phyloP scores from a whole-genome alignment of 2,329 filamentous ascomycete species.

The Pezicula neosporulosa region DNA sequence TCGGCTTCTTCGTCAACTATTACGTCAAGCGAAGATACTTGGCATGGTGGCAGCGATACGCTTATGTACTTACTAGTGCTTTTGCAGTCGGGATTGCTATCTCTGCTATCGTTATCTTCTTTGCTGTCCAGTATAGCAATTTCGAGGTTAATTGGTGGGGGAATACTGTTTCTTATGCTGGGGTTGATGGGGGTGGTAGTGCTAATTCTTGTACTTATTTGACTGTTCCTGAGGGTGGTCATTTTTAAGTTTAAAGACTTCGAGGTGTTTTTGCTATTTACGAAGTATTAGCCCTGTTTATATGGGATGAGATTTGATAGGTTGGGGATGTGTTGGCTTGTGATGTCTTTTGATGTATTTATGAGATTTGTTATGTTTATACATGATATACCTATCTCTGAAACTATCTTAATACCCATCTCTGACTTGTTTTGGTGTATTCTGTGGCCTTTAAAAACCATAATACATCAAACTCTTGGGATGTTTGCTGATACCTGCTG shows the following conservation, averaged over 20 bases:
- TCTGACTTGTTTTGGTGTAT: too few species aligned
- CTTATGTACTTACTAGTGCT: conserved; percentile 20
- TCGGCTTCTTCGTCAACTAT: conserved; percentile 21
- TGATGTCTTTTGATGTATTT: too few species aligned
- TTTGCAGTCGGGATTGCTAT: conserved; percentile 16
- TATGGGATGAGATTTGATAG: too few species aligned
- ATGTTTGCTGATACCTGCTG: too few species aligned
- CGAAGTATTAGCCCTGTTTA: too few species aligned
- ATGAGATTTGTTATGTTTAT: too few species aligned
- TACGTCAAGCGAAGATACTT: conserved; percentile 22
- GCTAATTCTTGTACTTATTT: not conserved
- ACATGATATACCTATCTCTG: too few species aligned
- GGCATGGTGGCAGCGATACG: conserved; percentile 24
- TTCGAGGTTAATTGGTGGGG: conserved; percentile 3
- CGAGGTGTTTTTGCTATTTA: not conserved
- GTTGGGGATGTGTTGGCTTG: too few species aligned
- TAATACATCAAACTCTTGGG: too few species aligned
- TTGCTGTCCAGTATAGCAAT: conserved; percentile 31
- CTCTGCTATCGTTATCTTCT: conserved; percentile 35
- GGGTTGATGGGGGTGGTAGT: not conserved
- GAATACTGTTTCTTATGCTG: not conserved
- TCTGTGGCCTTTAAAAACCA: too few species aligned
- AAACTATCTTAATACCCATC: too few species aligned
- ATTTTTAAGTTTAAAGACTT: not conserved
- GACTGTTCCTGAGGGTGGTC: not conserved